Percentiles rank a stretch among this genome's conserved stretches.
phyloP scores from a whole-genome alignment of 495 filamentous ascomycete genomes.

The Aspergillus baeticus region DNA sequence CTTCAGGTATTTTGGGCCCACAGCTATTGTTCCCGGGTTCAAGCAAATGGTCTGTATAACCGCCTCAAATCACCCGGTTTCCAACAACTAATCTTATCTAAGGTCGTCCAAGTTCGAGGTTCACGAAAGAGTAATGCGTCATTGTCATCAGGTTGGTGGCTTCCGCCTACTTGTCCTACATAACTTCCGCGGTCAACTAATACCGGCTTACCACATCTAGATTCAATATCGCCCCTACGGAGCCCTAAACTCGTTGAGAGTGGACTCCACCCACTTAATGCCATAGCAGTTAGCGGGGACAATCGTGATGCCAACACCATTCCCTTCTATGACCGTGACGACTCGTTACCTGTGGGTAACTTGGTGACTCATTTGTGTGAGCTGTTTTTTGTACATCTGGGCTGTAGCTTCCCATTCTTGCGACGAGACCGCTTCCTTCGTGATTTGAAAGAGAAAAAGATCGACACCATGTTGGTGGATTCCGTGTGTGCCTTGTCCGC shows the following conservation, averaged over 20 bases:
- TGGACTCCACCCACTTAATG: constrained; percentile 20
- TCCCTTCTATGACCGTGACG: constrained; percentile 75
- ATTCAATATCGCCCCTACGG: constrained; percentile 36
- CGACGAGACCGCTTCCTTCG: constrained; percentile 65
- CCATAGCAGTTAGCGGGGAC: constrained; percentile 40
- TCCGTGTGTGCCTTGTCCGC: constrained; percentile 78
- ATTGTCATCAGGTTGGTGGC: constrained; percentile 44
- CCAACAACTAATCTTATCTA: constrained; percentile 9
- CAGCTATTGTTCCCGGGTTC: constrained; percentile 87
- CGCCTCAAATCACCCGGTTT: not conserved
- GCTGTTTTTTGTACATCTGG: constrained; percentile 74
- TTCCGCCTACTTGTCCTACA: not conserved
- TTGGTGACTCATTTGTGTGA: constrained; percentile 73
- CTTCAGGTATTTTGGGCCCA: constrained; percentile 85
- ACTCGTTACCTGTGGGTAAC: constrained; percentile 62
- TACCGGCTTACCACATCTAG: constrained; percentile 14
- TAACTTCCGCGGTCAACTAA: constrained; percentile 6
- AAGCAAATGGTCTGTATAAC: constrained; percentile 72
- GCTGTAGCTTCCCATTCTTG: constrained; percentile 81
- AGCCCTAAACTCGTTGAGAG: constrained; percentile 33
- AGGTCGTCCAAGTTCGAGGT: constrained; percentile 65
- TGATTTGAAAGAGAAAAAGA: constrained; percentile 70
- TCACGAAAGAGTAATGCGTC: constrained; percentile 48
- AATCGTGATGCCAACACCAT: constrained; percentile 62
- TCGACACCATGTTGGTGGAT: constrained; percentile 86